phyloP scores from a whole-genome alignment of 129 eudicot genomes.

The Centella asiatica region DNA sequence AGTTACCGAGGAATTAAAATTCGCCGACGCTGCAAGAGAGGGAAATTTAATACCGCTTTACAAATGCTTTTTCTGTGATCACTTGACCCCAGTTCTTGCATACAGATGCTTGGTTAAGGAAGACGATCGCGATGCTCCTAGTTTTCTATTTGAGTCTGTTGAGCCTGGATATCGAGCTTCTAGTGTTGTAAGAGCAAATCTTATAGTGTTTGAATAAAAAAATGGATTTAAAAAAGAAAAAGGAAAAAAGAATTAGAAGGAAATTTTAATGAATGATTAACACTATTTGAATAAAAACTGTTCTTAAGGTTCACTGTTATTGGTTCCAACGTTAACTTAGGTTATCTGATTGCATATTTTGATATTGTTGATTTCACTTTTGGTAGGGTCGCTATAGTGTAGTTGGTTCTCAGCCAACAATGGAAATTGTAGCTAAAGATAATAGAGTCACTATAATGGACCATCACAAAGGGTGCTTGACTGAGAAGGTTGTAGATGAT shows the following conservation, averaged over 20 bases:
- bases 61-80: conserved; percentile 72
- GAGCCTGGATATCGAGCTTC: conserved; percentile 68
- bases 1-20: conserved; percentile 49
- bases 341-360: conserved; percentile 7
- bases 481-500: conserved; percentile 60
- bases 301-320: not conserved
- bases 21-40: conserved; percentile 52
- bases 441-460: conserved; percentile 61
- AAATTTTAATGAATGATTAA: too few relatives aligned
- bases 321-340: conserved; percentile 1
- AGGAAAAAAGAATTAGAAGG: too few relatives aligned
- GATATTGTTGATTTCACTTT: conserved; percentile 8
- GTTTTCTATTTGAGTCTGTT: conserved; percentile 85
- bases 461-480: conserved; percentile 49
- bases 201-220: not conserved
- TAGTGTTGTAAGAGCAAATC: conserved; percentile 48
- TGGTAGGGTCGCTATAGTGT: conserved; percentile 89
- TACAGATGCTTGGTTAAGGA: conserved; percentile 86
- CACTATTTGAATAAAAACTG: not conserved
- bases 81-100: conserved; percentile 89
- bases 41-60: conserved; percentile 80
- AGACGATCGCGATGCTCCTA: conserved; percentile 79
- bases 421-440: conserved; percentile 80
- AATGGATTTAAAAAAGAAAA: too few relatives aligned
- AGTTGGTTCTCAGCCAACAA: conserved; percentile 78